Percentiles rank a stretch among this genome's conserved stretches.
phyloP scores from a whole-genome alignment of 2,329 filamentous ascomycete species.

The Aspergillus tanneri region DNA sequence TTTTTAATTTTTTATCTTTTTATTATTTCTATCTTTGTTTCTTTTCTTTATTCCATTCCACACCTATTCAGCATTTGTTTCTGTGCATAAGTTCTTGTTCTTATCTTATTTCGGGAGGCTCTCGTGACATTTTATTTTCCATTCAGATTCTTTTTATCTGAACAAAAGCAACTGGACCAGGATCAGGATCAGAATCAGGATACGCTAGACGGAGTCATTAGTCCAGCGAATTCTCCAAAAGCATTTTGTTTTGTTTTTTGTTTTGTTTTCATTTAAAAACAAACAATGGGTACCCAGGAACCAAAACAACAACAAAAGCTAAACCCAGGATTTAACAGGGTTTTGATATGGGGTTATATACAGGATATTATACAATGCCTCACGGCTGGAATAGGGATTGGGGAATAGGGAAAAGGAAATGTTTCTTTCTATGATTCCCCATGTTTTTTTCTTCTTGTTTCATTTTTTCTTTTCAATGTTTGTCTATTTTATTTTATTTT shows the following conservation, averaged over 20 bases:
- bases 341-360: too few relatives aligned
- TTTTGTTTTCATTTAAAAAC: too few relatives aligned
- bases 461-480: background rate
- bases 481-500: slow-evolving; percentile 1
- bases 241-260: background rate
- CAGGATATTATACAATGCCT: slow-evolving; percentile 7
- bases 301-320: too few relatives aligned
- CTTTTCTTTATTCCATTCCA: background rate
- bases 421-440: background rate
- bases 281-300: too few relatives aligned
- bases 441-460: slow-evolving; percentile 2
- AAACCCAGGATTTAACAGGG: too few relatives aligned
- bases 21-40: slow-evolving; percentile 1
- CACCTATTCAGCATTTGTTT: too few relatives aligned
- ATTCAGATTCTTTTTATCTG: background rate
- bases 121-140: slow-evolving; percentile 6
- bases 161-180: slow-evolving; percentile 6
- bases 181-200: slow-evolving; percentile 4
- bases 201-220: slow-evolving; percentile 8
- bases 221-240: background rate
- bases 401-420: too few relatives aligned
- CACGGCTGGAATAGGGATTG: too few relatives aligned
- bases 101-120: slow-evolving; percentile 12
- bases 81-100: background rate
- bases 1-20: slow-evolving; percentile 2